Evolutionary conservation across 805 yeast species (phyloP), one percentile per base, ranked within the genome.

Genomic region (Blastobotrys parvus): DNA sequence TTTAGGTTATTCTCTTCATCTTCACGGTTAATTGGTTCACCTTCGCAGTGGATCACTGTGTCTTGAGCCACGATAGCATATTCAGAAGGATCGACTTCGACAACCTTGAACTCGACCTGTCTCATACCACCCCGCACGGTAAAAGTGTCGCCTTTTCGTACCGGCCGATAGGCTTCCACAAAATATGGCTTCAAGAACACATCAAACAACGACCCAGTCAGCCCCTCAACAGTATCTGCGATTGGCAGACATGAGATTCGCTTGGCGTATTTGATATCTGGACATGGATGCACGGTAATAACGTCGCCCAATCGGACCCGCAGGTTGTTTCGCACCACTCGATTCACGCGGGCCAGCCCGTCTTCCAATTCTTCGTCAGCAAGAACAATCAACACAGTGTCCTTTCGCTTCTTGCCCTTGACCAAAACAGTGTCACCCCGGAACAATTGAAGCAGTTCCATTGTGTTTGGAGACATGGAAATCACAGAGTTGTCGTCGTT

Each of bases 61-160:
- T 92, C 98, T 69, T 92, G 98, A 16, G 98, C 95, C 38, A 92
- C 98, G 60, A 92, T 94, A 47, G 96, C 98, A 58, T 80, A 84
- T 56, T 92, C 97, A 58, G 86, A 88, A 5, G 98, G 98, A 62
- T 92, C 98, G 46, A 92, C 95, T 51, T 92, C 98, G 38, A 90
- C 97, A 38, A 92, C 96, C 67, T 92, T 94, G 71, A 92, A 92
- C 66, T 92, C 98, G 35, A 92, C 98, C 63, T 90, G 97, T 69
- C 98, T 81, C 98, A 92, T 92, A 63, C 97, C 96, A 60, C 98
- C 98, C 64, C 98, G 80, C 20, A 87, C 97, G 38, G 90, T 79
- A 67, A 92, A 92, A 57, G 85, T 84, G 62, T 92, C 98, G 52
- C 97, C 97, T 63, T 89, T 90, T 68, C 97, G 83, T 32, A 92